These are phyloP conservation scores for Lactifluus echinatus DNA, from an alignment of 768 basidiomycete genomes.

Conservation along the genomic window DNA sequence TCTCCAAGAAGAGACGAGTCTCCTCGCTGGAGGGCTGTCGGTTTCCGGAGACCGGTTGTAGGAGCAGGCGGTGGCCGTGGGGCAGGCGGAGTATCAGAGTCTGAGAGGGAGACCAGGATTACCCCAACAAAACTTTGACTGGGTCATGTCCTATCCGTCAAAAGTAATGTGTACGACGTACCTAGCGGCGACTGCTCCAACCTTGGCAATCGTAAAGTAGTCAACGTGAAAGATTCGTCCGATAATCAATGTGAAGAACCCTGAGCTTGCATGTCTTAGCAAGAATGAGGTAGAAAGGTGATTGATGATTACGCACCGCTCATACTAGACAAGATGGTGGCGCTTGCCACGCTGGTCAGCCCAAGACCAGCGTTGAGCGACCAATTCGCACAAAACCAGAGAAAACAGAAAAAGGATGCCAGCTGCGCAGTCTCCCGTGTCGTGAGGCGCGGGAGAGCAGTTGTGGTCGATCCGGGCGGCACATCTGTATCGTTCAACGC, in stretches of 20 bases:
- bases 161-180: slow-evolving; percentile 27
- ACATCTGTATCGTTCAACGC: slow-evolving; percentile 11
- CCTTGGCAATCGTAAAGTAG: slow-evolving; percentile 58
- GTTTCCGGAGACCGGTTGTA: neutral
- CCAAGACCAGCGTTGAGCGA: slow-evolving; percentile 72
- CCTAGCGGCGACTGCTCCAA: slow-evolving; percentile 74
- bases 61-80: slow-evolving; percentile 10
- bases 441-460: slow-evolving; percentile 39
- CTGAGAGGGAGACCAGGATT: slow-evolving; percentile 80
- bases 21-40: slow-evolving; percentile 18
- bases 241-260: slow-evolving; percentile 86
- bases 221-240: slow-evolving; percentile 82
- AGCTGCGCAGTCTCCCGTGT: slow-evolving; percentile 65
- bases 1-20: slow-evolving; percentile 54
- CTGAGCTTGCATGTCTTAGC: slow-evolving; percentile 31
- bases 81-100: slow-evolving; percentile 35
- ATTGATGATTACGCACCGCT: slow-evolving; percentile 51
- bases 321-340: slow-evolving; percentile 82
- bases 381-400: slow-evolving; percentile 98
- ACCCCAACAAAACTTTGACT: slow-evolving; percentile 67
- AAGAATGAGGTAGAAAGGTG: neutral
- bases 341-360: slow-evolving; percentile 90
- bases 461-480: slow-evolving; percentile 1
- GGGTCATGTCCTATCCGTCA: neutral
- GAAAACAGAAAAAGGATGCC: slow-evolving; percentile 70